phyloP scores from a whole-genome alignment of 345 rosid species.

The Viola odorata region DNA sequence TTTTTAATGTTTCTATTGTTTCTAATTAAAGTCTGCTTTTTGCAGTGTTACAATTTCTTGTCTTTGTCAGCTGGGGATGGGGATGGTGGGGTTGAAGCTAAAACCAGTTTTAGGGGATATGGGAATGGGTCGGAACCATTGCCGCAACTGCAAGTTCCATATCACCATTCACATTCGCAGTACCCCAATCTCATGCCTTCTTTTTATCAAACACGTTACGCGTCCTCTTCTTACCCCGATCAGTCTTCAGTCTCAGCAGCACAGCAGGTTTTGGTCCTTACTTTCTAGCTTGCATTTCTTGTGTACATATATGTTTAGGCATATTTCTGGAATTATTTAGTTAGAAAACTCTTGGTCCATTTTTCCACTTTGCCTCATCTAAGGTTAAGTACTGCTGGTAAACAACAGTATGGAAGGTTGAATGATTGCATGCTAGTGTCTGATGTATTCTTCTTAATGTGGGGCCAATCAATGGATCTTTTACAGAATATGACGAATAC shows the following conservation, averaged over 20 bases:
- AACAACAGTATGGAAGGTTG: no score
- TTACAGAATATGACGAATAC: no score
- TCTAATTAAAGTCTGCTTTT: constrained; percentile 16
- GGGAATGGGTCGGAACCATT: constrained; percentile 26
- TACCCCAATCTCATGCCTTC: constrained; percentile 28
- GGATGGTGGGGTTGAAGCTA: constrained; percentile 21
- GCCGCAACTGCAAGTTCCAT: constrained; percentile 34
- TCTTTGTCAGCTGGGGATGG: constrained; percentile 42
- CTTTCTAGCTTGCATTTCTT: background rate
- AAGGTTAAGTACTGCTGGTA: background rate
- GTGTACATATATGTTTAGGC: background rate
- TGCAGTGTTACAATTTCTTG: constrained; percentile 61
- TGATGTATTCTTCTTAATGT: no score
- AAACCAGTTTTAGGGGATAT: constrained; percentile 12
- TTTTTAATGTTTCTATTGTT: constrained; percentile 4
- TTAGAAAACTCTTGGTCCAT: no score
- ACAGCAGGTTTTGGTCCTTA: constrained; percentile 48
- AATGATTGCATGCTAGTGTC: no score
- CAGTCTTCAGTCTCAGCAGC: constrained; percentile 39
- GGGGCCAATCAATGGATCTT: no score
- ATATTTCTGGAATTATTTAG: no score
- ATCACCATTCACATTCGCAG: constrained; percentile 25
- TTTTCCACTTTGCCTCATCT: no score
- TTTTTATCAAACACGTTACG: constrained; percentile 22
- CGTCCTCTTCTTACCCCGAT: constrained; percentile 32